These are phyloP conservation scores for Auxenochlorella protothecoides DNA, from an alignment of 139 green algal species.

Conservation along the genomic window DNA sequence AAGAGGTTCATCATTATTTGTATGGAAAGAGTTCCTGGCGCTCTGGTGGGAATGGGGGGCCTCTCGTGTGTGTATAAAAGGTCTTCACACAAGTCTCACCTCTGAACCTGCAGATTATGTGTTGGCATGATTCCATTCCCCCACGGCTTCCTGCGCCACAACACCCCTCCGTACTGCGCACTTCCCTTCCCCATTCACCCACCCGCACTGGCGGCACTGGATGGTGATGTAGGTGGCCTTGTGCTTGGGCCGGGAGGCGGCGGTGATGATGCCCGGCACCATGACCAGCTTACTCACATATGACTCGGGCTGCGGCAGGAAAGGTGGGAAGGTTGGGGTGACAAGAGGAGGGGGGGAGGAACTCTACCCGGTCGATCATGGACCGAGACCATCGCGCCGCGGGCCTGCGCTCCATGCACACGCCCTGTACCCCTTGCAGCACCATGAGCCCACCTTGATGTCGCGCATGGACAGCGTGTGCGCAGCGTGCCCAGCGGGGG, in stretches of 20 bases:
- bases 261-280: slow-evolving; percentile 92
- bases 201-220: slow-evolving; percentile 75
- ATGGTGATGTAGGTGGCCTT: slow-evolving; percentile 88
- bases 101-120: too few species aligned
- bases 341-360: too few species aligned
- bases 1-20: too few species aligned
- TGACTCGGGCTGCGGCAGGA: slow-evolving; percentile 41
- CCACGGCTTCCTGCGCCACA: too few species aligned
- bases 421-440: neutral
- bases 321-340: neutral
- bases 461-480: slow-evolving; percentile 24
- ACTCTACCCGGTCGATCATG: neutral
- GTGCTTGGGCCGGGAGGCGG: slow-evolving; percentile 75
- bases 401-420: neutral
- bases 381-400: neutral
- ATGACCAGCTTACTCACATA: slow-evolving; percentile 87
- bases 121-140: too few species aligned
- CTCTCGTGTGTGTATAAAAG: too few species aligned
- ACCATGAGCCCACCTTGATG: slow-evolving; percentile 16
- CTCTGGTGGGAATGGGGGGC: too few species aligned
- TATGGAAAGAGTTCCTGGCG: too few species aligned
- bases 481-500: neutral
- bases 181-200: too few species aligned
- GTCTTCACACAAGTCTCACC: too few species aligned
- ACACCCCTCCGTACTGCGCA: too few species aligned